Evolutionary conservation across 139 green algal species (phyloP), one percentile per base, ranked within the genome.

Genomic region (Chlorella sp.): DNA sequence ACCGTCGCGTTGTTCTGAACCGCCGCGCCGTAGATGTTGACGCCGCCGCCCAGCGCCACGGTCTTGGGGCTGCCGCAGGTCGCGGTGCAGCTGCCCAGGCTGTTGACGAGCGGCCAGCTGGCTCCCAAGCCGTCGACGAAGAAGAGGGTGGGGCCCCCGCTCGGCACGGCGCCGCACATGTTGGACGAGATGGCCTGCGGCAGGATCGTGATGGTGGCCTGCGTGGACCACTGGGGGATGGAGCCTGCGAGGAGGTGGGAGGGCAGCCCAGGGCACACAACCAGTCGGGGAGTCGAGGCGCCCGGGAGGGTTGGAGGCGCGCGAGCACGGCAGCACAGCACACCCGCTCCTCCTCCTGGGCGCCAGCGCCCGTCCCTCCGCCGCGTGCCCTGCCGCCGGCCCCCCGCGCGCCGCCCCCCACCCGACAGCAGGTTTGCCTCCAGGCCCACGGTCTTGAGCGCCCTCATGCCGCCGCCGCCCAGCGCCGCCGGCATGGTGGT

Each of bases 121-220:
- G 31, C 6, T 40, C 55, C 70, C n/a, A n/a, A n/a, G n/a, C n/a
- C n/a, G n/a, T n/a, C n/a, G n/a, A n/a, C n/a, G n/a, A n/a, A n/a
- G n/a, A n/a, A n/a, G n/a, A n/a, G n/a, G n/a, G n/a, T n/a, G n/a
- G n/a, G n/a, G n/a, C n/a, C n/a, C n/a, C n/a, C n/a, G n/a, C n/a
- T n/a, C 5, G 78, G 78, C 38, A 79, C 41, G 0, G 27, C 8
- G 43, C 78, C 78, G 64, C 78, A 83, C 36, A 83, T 38, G 8
- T 42, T 59, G 7, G 19, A 33, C 0, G 36, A 55, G 21, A n/a
- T 36, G 38, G 36, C 29, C 68, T 83, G 77, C 8, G 78, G 78
- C 48, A 83, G 68, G 4, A 83, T 43, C 31, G 56, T 33, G 3
- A 83, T 31, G 35, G 5, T 29, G 31, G 51, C 55, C 12, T 29